A percentile compares a stretch with the other conserved stretches of the same genome.
phyloP scores from a whole-genome alignment of 371 early-diverging fungal species.

The Mucor saturninus region DNA sequence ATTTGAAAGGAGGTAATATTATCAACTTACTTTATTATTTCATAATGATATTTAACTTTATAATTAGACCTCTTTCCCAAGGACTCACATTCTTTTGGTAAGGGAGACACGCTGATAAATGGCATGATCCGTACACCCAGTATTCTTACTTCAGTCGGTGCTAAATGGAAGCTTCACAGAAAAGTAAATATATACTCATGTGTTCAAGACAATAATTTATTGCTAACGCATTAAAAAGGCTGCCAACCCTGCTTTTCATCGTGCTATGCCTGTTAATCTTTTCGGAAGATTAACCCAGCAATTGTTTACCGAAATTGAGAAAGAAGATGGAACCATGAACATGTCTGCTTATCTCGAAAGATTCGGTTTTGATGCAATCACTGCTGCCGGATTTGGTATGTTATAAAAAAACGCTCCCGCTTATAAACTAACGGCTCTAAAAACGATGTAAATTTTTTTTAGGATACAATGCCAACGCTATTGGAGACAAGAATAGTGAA shows the following conservation, averaged over 20 bases:
- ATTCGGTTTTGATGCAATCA: conserved; percentile 44
- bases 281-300: conserved; percentile 36
- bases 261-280: conserved; percentile 38
- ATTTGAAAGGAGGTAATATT: too few relatives aligned
- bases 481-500: conserved; percentile 24
- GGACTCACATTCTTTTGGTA: too few relatives aligned
- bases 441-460: not conserved
- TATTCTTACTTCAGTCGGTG: too few relatives aligned
- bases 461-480: conserved; percentile 42
- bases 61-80: too few relatives aligned
- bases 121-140: too few relatives aligned
- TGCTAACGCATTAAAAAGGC: conserved; percentile 12
- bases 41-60: too few relatives aligned
- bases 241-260: conserved; percentile 47
- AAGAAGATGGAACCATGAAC: conserved; percentile 16
- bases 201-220: too few relatives aligned
- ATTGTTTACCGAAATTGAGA: conserved; percentile 21
- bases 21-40: too few relatives aligned
- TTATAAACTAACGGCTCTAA: not conserved
- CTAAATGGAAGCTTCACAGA: too few relatives aligned
- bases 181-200: too few relatives aligned
- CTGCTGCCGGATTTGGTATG: conserved; percentile 45
- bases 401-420: not conserved
- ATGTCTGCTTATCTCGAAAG: conserved; percentile 31
- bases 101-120: too few relatives aligned